Conservation (phyloP, 2,329 filamentous ascomycete genomes). For the Hortaea werneckii region DNA sequence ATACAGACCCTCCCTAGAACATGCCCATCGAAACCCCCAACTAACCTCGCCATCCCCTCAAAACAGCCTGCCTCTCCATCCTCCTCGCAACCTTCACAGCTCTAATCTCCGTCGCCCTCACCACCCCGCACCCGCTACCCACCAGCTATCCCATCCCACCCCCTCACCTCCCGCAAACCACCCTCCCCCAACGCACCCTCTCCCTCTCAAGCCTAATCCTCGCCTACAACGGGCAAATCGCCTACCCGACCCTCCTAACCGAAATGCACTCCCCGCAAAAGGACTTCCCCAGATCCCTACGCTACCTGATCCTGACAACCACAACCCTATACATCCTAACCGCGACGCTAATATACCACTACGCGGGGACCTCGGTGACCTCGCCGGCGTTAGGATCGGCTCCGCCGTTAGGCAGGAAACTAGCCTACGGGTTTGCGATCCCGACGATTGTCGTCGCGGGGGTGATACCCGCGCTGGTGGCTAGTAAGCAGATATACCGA, state of each 20-base stretch:
- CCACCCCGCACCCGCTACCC: slow-evolving; percentile 28
- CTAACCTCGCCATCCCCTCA: background rate
- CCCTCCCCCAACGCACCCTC: slow-evolving; percentile 42
- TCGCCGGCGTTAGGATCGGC: slow-evolving; percentile 58
- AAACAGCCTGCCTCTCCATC: slow-evolving; percentile 51
- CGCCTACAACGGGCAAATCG: slow-evolving; percentile 54
- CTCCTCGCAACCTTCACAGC: slow-evolving; percentile 53
- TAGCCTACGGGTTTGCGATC: slow-evolving; percentile 60
- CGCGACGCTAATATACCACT: slow-evolving; percentile 57
- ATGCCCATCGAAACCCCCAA: background rate
- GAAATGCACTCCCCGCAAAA: slow-evolving; percentile 50
- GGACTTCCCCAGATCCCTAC: slow-evolving; percentile 54
- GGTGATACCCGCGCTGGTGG: slow-evolving; percentile 59
- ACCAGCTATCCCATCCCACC: slow-evolving; percentile 30
- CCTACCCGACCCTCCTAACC: slow-evolving; percentile 56
- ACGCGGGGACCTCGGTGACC: slow-evolving; percentile 49
- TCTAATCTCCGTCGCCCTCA: slow-evolving; percentile 53
- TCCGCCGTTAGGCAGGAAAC: slow-evolving; percentile 44
- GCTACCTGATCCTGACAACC: slow-evolving; percentile 49
- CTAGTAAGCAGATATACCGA: slow-evolving; percentile 55
- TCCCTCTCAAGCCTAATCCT: slow-evolving; percentile 60
- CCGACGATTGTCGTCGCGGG: slow-evolving; percentile 64
- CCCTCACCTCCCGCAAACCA: slow-evolving; percentile 24
- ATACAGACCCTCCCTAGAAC: background rate
- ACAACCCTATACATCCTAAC: slow-evolving; percentile 53